A percentile compares a stretch with the other conserved stretches of the same genome.
These are phyloP conservation scores for Pseudozyma sp. DNA, from an alignment of 1,284 basidiomycete species.

Conservation along the genomic window DNA sequence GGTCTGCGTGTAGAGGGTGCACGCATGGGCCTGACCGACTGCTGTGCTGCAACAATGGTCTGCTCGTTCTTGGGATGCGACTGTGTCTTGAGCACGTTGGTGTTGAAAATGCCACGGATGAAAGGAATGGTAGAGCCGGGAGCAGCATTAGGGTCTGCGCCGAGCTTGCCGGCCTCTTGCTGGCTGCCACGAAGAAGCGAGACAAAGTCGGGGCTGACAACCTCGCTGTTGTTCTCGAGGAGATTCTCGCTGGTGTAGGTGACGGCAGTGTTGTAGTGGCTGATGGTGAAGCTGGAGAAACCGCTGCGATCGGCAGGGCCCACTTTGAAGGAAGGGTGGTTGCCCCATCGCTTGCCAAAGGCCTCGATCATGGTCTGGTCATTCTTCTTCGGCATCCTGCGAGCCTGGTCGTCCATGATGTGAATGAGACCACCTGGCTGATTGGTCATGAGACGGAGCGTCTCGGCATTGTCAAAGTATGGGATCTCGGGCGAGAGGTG, in stretches of 20 bases:
- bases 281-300: constrained; percentile 87
- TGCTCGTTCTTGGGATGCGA: constrained; percentile 91
- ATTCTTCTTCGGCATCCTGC: constrained; percentile 86
- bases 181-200: constrained; percentile 80
- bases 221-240: constrained; percentile 88
- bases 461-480: constrained; percentile 93
- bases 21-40: constrained; percentile 90
- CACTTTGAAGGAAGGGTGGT: constrained; percentile 82
- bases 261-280: constrained; percentile 89
- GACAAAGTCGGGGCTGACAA: constrained; percentile 91
- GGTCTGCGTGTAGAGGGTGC: constrained; percentile 76
- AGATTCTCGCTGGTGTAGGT: constrained; percentile 91
- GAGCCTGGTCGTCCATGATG: constrained; percentile 96
- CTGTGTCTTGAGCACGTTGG: constrained; percentile 87
- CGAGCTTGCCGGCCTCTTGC: constrained; percentile 60
- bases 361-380: constrained; percentile 94
- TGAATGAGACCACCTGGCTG: constrained; percentile 90
- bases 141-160: constrained; percentile 39
- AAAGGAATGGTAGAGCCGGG: constrained; percentile 74
- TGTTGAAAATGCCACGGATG: constrained; percentile 87
- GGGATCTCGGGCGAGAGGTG: constrained; percentile 78
- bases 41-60: constrained; percentile 92
- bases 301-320: constrained; percentile 76
- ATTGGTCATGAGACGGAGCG: constrained; percentile 85
- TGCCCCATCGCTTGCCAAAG: constrained; percentile 92